phyloP scores from a whole-genome alignment of 331 rosid genomes.

The Dryas integrifolia region DNA sequence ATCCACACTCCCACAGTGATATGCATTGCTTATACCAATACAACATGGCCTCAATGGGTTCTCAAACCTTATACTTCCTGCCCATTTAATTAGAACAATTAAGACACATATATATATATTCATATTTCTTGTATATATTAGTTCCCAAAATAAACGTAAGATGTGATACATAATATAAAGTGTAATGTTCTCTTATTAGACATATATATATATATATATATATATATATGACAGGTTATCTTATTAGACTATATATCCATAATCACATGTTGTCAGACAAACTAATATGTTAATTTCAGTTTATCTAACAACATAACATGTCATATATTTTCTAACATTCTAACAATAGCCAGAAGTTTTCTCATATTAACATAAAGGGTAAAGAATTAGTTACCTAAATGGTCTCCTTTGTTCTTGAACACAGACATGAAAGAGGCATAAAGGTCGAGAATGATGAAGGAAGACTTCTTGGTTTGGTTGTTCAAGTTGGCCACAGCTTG shows the following conservation, averaged over 20 bases:
- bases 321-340: no score
- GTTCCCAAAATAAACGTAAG: no score
- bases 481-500: slow-evolving; percentile 55
- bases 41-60: slow-evolving; percentile 61
- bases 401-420: slow-evolving; percentile 36
- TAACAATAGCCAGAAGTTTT: no score
- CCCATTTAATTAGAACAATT: background rate
- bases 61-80: slow-evolving; percentile 35
- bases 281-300: no score
- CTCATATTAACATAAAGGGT: no score
- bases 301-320: no score
- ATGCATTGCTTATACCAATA: slow-evolving; percentile 43
- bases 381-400: slow-evolving; percentile 25
- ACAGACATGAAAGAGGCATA: slow-evolving; percentile 53
- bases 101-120: no score
- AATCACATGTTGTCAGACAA: no score
- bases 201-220: background rate
- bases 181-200: background rate
- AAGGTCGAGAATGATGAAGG: slow-evolving; percentile 51
- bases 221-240: no score
- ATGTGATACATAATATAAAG: background rate
- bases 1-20: slow-evolving; percentile 55
- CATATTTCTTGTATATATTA: no score
- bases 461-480: slow-evolving; percentile 30
- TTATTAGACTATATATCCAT: no score